Conservation (phyloP, 2,329 filamentous ascomycete genomes). For the Leptographium galeiforme region DNA sequence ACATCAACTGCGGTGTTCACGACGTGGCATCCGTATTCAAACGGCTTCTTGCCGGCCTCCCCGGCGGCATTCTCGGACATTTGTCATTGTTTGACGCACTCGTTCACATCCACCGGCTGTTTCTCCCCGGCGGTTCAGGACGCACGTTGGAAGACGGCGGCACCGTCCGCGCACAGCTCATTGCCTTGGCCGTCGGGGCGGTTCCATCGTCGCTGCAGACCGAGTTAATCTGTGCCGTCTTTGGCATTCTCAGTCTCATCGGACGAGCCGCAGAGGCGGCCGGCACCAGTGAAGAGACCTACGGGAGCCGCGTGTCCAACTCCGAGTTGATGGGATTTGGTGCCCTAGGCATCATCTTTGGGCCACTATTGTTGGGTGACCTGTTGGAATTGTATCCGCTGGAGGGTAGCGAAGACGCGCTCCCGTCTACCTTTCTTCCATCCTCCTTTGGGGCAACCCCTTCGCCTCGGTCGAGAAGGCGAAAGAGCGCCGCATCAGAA, state of each 20-base stretch:
- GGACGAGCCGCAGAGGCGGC: conserved; percentile 43
- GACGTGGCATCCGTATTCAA: conserved; percentile 59
- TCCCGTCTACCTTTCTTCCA: conserved; percentile 12
- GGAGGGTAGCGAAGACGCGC: conserved; percentile 28
- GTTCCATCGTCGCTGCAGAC: conserved; percentile 46
- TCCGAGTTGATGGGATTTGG: conserved; percentile 51
- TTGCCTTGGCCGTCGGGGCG: conserved; percentile 48
- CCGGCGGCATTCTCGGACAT: conserved; percentile 53
- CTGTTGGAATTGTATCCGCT: conserved; percentile 35
- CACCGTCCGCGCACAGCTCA: conserved; percentile 48
- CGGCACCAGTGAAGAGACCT: conserved; percentile 26
- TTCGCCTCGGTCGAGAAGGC: conserved; percentile 26
- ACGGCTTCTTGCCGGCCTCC: conserved; percentile 46
- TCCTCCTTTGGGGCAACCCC: conserved; percentile 22
- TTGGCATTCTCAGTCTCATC: conserved; percentile 50
- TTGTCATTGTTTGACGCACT: conserved; percentile 47
- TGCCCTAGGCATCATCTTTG: conserved; percentile 51
- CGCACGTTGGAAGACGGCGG: conserved; percentile 35
- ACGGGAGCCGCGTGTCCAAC: conserved; percentile 28
- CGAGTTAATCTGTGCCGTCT: conserved; percentile 53
- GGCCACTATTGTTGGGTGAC: conserved; percentile 48
- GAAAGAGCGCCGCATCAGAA: conserved; percentile 2
- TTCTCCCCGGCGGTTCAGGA: neutral
- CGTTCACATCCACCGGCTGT: conserved; percentile 45
- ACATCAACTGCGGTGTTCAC: conserved; percentile 46